Evolutionary conservation across 176 grass and related monocot species (phyloP).

Genomic region (Elaeis guineensis): DNA sequence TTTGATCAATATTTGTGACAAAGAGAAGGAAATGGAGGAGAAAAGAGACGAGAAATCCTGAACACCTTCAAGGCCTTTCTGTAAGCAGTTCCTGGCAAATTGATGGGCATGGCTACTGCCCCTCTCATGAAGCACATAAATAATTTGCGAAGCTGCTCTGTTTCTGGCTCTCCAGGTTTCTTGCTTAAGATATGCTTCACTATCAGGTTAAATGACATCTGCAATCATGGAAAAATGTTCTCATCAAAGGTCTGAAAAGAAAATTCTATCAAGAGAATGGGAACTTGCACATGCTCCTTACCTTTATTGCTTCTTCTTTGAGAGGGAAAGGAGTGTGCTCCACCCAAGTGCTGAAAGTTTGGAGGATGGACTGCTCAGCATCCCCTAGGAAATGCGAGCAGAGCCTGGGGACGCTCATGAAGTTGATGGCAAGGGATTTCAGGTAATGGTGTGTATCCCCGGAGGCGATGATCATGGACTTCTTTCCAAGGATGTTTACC

Average conservation of each 20-base stretch:
- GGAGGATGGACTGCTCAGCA: neutral
- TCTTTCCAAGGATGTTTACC: neutral
- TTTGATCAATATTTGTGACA: no score
- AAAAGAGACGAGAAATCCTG: neutral
- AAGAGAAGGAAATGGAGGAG: neutral
- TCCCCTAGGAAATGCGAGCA: neutral
- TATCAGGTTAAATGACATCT: slow-evolving; percentile 22
- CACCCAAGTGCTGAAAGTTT: neutral
- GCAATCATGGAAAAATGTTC: no score
- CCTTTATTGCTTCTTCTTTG: neutral
- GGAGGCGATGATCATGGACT: neutral
- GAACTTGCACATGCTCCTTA: no score
- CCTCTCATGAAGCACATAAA: slow-evolving; percentile 6
- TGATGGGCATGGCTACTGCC: slow-evolving; percentile 4
- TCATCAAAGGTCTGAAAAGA: no score
- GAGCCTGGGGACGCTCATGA: neutral
- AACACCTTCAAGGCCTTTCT: slow-evolving; percentile 20
- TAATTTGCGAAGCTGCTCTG: slow-evolving; percentile 13
- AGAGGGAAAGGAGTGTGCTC: neutral
- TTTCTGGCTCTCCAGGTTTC: slow-evolving; percentile 9
- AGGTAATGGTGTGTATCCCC: slow-evolving; percentile 6
- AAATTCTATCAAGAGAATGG: no score
- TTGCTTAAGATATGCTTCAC: slow-evolving; percentile 9
- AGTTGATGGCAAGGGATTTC: slow-evolving; percentile 1
- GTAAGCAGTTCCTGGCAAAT: slow-evolving; percentile 14